Evolutionary conservation across 2,329 filamentous ascomycete species (phyloP).

Genomic region (Cordyceps tenuipes): DNA sequence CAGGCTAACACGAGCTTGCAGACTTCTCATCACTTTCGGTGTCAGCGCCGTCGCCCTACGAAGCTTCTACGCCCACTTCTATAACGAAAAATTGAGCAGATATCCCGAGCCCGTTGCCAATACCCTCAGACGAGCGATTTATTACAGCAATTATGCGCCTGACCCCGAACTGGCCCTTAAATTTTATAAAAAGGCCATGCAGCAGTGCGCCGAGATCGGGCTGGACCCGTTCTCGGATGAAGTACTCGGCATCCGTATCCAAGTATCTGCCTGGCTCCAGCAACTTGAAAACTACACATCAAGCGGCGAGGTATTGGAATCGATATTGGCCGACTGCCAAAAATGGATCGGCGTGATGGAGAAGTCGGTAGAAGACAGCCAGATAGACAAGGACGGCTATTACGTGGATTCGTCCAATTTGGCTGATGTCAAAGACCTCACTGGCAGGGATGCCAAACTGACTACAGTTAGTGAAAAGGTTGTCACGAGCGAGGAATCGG

Average conservation of each 20-base stretch:
- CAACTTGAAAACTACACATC: conserved; percentile 61
- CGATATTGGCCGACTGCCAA: conserved; percentile 61
- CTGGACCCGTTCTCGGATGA: conserved; percentile 90
- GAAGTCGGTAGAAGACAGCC: conserved; percentile 38
- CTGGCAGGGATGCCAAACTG: background rate
- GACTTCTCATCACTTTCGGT: conserved; percentile 22
- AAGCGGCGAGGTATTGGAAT: conserved; percentile 69
- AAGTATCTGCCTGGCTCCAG: conserved; percentile 72
- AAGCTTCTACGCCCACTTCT: conserved; percentile 48
- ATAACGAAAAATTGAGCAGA: conserved; percentile 45
- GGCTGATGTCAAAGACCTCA: conserved; percentile 1
- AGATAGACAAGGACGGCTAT: conserved; percentile 32
- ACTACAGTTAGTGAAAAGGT: background rate
- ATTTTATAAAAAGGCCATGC: conserved; percentile 73
- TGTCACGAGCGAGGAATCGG: conserved; percentile 11
- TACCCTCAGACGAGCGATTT: conserved; percentile 74
- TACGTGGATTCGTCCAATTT: conserved; percentile 16
- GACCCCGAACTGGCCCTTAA: conserved; percentile 71
- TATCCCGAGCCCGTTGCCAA: conserved; percentile 65
- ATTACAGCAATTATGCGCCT: conserved; percentile 70
- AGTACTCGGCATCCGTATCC: conserved; percentile 79
- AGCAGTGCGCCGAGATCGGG: conserved; percentile 60
- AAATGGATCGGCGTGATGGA: conserved; percentile 52
- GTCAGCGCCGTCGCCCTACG: conserved; percentile 25
- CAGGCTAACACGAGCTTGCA: conserved; percentile 13